Base-by-base conservation (phyloP, 257 asterid genomes). In the Prunella vulgaris region DNA sequence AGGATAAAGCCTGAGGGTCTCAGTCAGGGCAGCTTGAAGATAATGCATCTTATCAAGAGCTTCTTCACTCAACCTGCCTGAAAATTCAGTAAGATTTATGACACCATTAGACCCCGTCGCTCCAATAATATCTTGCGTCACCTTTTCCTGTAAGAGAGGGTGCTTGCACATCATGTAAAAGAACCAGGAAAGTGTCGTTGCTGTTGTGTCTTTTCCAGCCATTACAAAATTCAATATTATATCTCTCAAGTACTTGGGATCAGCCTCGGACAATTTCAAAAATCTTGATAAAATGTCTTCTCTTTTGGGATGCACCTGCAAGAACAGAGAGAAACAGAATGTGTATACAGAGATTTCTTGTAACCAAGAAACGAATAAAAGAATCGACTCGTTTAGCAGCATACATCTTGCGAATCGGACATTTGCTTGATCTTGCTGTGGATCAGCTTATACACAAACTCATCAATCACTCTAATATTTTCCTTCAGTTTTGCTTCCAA, bases 181-280 rank as follows among this genome's bases (percentile, higher is more conserved):
- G 49, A 84, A 86, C 89, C 89, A 86, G 4, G 88, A 77, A 2
- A 86, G 80, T 15, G 89, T 63, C 20, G 83, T 77, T 28, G 87
- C 85, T n/a, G 86, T 84, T 17, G 86, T 86, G 65, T 86, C 92
- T 68, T 80, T 86, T 46, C 89, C 92, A 8, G 89, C 89, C 62
- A 82, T 82, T 25, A 80, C 68, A 72, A 84, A 82, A 79, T 71
- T 86, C 52, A 84, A 25, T 49, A 77, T 78, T 21, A 84, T 80
- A 63, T 86, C 93, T 27, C 85, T 76, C 84, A 86, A 71, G 74
- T 78, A 84, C 75, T 74, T 83, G 0, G 86, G 83, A 73, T 86
- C 79, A 2, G 37, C 70, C 24, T 66, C 78, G 7, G 74, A 42
- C 63, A 72, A 21, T 64, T 66, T 75, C 74, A 80, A 38, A 61